phyloP scores from a whole-genome alignment of 2,329 filamentous ascomycete species.

The Epichloe scottii region DNA sequence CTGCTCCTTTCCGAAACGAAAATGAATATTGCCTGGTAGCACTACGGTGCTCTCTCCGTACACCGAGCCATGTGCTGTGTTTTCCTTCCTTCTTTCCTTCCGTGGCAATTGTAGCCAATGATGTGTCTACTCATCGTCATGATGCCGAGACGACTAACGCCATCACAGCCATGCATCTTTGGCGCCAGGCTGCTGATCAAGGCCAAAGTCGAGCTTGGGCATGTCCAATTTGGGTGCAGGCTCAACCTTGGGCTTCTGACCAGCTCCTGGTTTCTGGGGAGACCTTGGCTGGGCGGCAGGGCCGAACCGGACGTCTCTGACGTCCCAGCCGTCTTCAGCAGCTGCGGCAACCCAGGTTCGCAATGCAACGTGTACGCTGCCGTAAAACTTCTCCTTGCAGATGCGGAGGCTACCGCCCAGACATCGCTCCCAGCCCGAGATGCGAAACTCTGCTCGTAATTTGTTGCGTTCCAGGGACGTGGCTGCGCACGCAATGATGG shows the following conservation, averaged over 20 bases:
- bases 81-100: background rate
- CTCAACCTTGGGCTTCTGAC: constrained; percentile 35
- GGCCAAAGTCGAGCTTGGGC: constrained; percentile 39
- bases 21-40: background rate
- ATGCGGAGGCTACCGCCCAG: constrained; percentile 75
- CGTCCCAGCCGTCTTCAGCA: constrained; percentile 77
- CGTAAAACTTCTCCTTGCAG: constrained; percentile 97
- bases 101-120: background rate
- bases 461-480: constrained; percentile 57
- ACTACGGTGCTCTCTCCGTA: background rate
- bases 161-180: constrained; percentile 20
- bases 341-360: constrained; percentile 85
- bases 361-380: constrained; percentile 76
- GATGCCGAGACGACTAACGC: background rate
- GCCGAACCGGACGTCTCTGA: constrained; percentile 67
- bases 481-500: constrained; percentile 70
- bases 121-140: too few relatives aligned
- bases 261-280: constrained; percentile 20
- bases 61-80: background rate
- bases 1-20: background rate
- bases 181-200: constrained; percentile 20
- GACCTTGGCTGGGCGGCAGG: constrained; percentile 28
- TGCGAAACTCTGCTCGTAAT: constrained; percentile 63
- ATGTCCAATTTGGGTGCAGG: constrained; percentile 50
- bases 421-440: constrained; percentile 83